A percentile compares a stretch with the other conserved stretches of the same genome.
phyloP scores from a whole-genome alignment of 352 stramenopile species.

The Phytopythium helicoides region DNA sequence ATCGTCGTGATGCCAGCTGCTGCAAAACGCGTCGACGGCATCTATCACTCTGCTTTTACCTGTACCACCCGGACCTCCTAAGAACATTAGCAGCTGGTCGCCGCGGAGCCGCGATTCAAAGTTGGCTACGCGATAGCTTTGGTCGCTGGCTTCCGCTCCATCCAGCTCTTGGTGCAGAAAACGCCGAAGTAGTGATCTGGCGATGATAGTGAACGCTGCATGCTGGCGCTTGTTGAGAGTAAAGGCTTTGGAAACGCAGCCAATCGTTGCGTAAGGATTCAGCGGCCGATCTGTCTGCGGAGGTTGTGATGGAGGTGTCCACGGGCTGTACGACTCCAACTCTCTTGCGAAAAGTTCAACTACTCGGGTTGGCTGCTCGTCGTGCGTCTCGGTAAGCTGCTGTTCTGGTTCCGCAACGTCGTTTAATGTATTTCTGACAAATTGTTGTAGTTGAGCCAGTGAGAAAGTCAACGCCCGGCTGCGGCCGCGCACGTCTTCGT shows the following conservation, averaged over 20 bases:
- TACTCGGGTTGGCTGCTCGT: constrained; percentile 7
- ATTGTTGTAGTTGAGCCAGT: neutral
- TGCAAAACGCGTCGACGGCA: constrained; percentile 6
- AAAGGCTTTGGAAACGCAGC: constrained; percentile 5
- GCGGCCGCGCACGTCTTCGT: neutral
- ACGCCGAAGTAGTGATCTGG: neutral
- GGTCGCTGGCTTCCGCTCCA: neutral
- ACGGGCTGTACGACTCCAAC: constrained; percentile 2
- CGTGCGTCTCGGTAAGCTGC: neutral
- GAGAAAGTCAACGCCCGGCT: neutral
- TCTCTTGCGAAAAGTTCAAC: neutral
- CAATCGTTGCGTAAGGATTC: neutral
- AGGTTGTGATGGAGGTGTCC: neutral
- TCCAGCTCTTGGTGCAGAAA: constrained; percentile 9
- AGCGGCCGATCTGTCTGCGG: no score
- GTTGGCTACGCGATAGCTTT: constrained; percentile 8
- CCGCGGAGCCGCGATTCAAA: constrained; percentile 9
- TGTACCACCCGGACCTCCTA: constrained; percentile 3
- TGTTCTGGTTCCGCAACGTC: neutral
- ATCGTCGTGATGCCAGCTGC: constrained; percentile 1
- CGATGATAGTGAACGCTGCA: constrained; percentile 6
- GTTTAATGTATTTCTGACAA: neutral
- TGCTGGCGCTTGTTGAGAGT: constrained; percentile 11
- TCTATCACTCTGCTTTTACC: constrained; percentile 8
- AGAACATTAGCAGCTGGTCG: constrained; percentile 7